Conservation (phyloP, 768 basidiomycete species). For the Steccherinum ochraceum region DNA sequence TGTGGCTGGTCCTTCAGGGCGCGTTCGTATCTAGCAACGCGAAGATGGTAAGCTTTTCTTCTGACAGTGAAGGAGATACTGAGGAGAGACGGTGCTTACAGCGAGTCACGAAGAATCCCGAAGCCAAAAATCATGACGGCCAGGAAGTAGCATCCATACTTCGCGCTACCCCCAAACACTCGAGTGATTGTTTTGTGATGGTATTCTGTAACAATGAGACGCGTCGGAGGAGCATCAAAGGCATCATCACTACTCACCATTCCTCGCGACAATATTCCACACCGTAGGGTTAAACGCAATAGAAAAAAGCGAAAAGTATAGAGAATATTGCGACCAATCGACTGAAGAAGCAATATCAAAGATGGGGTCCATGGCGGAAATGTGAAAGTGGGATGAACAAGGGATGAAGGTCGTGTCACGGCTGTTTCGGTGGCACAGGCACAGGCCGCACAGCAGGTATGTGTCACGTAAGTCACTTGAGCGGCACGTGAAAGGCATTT, state of each 20-base stretch:
- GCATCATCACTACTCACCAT: constrained; percentile 50
- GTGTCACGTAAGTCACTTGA: too few species aligned
- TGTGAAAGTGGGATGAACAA: too few species aligned
- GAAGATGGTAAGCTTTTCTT: constrained; percentile 1
- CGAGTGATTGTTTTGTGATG: constrained; percentile 84
- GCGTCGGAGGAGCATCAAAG: background rate
- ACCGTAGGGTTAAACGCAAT: constrained; percentile 90
- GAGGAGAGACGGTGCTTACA: constrained; percentile 47
- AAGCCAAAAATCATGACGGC: constrained; percentile 78
- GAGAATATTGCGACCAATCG: constrained; percentile 57
- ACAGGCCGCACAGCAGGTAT: too few species aligned
- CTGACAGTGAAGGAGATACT: constrained; percentile 1
- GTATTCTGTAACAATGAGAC: constrained; percentile 44
- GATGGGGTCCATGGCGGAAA: constrained; percentile 10
- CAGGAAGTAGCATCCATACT: constrained; percentile 81
- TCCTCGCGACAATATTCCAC: constrained; percentile 94
- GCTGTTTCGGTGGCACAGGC: too few species aligned
- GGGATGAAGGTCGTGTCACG: too few species aligned
- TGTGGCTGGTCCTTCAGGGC: constrained; percentile 77
- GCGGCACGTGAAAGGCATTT: too few species aligned
- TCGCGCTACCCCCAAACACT: constrained; percentile 67
- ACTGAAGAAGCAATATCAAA: constrained; percentile 31
- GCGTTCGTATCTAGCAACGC: constrained; percentile 67
- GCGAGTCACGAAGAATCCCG: constrained; percentile 77
- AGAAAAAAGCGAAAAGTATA: constrained; percentile 58